Evolutionary conservation across 176 grass and related monocot genomes (phyloP), one percentile per base, ranked within the genome.

Genomic region (Coix lacrymajobi): DNA sequence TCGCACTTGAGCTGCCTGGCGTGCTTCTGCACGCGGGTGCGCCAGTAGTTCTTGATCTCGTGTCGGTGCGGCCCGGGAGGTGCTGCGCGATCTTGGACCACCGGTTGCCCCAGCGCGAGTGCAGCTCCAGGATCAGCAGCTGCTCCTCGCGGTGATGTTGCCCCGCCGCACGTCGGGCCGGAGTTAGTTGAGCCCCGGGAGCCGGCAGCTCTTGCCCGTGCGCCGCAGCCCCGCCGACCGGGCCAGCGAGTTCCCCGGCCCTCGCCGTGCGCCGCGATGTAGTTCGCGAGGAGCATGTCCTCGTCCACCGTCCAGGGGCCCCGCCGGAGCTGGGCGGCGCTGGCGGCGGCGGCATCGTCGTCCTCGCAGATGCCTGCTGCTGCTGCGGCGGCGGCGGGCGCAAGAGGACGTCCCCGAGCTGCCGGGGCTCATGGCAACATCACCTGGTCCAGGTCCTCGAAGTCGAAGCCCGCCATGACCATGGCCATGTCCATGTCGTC

Each of bases 21-120:
- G 34, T 98, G 95, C 84, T 98, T 98, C 43, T 95, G 95, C 79
- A 98, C 92, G 49, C 92, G 79, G 0, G 95, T 98, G 41, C 95
- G 84, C 95, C 95, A 98, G 74, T 98, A 98, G 71, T 98, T 98
- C 86, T 98, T 98, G 64, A 98, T 91, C 77, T 98, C 95, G 81
- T 98, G 69, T 98, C 95, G 2, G 95, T 98, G 25, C 95, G 63
- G 6, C 95, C 95, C 0, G 95, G 95, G n/a, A 95, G 24, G 29
- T 87, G 79, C 83, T 91, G 86, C 44, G 95, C 95, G 37, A 98
- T 98, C 90, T 94, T 98, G 28, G 95, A 98, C 95, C 95, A 98
- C 6, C 95, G 86, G 81, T 98, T 98, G 30, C 95, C 95, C 95
- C 92, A 97, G 6, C 90, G 95, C 1, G 92, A 97, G 84, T 97